Percentiles rank a stretch among this genome's conserved stretches.
These are phyloP conservation scores for Pelargonium nanum DNA, from an alignment of 345 rosid species.

Conservation along the genomic window DNA sequence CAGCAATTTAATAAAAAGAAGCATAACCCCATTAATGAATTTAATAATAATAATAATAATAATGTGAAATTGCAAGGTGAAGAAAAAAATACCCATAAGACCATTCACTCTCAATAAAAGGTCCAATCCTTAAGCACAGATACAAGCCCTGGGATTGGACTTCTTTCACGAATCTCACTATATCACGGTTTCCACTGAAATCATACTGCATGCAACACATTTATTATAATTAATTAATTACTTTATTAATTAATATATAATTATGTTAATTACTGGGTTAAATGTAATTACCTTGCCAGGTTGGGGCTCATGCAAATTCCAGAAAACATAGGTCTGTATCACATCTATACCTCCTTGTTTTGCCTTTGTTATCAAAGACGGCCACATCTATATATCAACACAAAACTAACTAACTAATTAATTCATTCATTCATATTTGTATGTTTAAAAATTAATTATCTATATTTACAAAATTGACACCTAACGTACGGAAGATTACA, in stretches of 20 bases:
- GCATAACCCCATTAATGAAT: neutral
- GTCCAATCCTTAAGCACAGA: constrained; percentile 75
- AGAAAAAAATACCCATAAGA: constrained; percentile 41
- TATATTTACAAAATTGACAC: too few relatives aligned
- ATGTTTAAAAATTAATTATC: too few relatives aligned
- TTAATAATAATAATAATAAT: neutral
- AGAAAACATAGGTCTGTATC: constrained; percentile 46
- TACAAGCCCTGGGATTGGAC: constrained; percentile 56
- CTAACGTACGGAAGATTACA: too few relatives aligned
- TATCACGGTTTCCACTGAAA: constrained; percentile 58
- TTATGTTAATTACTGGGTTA: neutral
- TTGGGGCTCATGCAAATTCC: constrained; percentile 55
- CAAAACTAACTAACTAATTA: too few relatives aligned
- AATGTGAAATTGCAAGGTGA: neutral
- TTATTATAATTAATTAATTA: neutral
- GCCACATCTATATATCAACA: constrained; percentile 42
- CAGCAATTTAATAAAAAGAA: constrained; percentile 1
- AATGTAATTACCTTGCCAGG: constrained; percentile 32
- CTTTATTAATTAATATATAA: neutral
- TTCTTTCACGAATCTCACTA: constrained; percentile 55
- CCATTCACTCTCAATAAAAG: constrained; percentile 76
- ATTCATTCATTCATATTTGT: too few relatives aligned
- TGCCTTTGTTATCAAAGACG: constrained; percentile 46
- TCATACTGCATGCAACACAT: constrained; percentile 38
- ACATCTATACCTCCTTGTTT: constrained; percentile 56